Evolutionary conservation across 441 rosid genomes (phyloP), one percentile per base, ranked within the genome.

Genomic region (Corymbia calophylla): DNA sequence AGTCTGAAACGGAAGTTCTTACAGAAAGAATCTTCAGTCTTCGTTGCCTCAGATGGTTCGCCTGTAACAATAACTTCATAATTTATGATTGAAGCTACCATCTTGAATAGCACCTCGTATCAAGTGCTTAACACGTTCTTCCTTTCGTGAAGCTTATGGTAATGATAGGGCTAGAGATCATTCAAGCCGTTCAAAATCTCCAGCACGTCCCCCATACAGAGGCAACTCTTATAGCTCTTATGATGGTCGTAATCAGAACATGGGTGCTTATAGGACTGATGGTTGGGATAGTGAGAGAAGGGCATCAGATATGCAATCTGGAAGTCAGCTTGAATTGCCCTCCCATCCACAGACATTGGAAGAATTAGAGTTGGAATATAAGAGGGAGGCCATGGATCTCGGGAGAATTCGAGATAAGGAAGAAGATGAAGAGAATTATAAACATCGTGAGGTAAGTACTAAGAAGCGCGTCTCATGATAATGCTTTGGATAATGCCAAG

Each of bases 91-190:
- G 91, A 93, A 93, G 94, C 94, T 92, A 91, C 94, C 93, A 89
- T 93, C 91, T 95, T 90, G 92, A 91, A 87, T 93, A 93, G 92
- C 95, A 92, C 94, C 92, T 93, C 89, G 89, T 93, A 90, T 92
- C 96, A 94, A 91, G 95, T 92, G 94, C 96, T 95, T 98, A 93
- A 96, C 98, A 73, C 91, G 88, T 93, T 95, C 94, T 96, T 96
- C 97, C 91, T 96, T 97, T 96, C 92, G 80, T 97, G 99, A 96
- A 98, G 99, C 99, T 96, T 96, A 95, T 94, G 98, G 98, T 94
- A 97, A 95, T 94, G 98, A 95, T 84, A 97, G 98, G 92, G 96
- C 95, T 95, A 95, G 98, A 94, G 91, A 97, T 93, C 97, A 93
- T 90, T 93, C 98, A 77, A 98, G 96, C 95, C 95, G 92, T 92